Percentiles rank a stretch among this genome's conserved stretches.
phyloP scores from a whole-genome alignment of 768 basidiomycete genomes.

The Rhizopogon vesiculosus region DNA sequence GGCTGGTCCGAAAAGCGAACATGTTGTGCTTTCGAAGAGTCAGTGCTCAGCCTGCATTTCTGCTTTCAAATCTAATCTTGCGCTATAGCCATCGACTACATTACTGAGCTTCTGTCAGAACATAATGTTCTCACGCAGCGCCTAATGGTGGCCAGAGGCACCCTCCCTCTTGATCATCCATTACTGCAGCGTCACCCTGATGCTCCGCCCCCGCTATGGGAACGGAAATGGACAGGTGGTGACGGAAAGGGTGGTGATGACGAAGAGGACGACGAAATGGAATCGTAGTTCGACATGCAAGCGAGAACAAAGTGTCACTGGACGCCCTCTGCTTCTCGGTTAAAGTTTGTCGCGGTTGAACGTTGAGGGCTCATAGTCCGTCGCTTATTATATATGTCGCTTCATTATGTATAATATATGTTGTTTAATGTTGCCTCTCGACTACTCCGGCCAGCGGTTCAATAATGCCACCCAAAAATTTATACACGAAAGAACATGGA shows the following conservation, averaged over 20 bases:
- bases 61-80: conserved; percentile 2
- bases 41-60: conserved; percentile 24
- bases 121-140: conserved; percentile 54
- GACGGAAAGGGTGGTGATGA: conserved; percentile 42
- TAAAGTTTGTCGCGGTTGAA: neutral
- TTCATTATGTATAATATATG: neutral
- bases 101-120: conserved; percentile 61
- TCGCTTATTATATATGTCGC: neutral
- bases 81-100: conserved; percentile 76
- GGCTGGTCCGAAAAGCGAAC: conserved; percentile 87
- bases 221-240: conserved; percentile 81
- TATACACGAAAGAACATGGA: too few relatives aligned
- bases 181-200: conserved; percentile 31
- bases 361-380: neutral
- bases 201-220: conserved; percentile 55
- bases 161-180: conserved; percentile 59
- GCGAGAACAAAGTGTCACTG: neutral
- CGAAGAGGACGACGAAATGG: conserved; percentile 42
- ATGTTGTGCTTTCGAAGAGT: conserved; percentile 87
- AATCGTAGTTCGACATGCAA: conserved; percentile 12
- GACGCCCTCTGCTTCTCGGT: neutral
- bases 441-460: too few relatives aligned
- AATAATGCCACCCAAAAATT: too few relatives aligned
- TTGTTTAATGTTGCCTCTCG: neutral
- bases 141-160: conserved; percentile 51